Conservation (phyloP, 1,139 yeast species). For the Eremothecium gossypii region DNA sequence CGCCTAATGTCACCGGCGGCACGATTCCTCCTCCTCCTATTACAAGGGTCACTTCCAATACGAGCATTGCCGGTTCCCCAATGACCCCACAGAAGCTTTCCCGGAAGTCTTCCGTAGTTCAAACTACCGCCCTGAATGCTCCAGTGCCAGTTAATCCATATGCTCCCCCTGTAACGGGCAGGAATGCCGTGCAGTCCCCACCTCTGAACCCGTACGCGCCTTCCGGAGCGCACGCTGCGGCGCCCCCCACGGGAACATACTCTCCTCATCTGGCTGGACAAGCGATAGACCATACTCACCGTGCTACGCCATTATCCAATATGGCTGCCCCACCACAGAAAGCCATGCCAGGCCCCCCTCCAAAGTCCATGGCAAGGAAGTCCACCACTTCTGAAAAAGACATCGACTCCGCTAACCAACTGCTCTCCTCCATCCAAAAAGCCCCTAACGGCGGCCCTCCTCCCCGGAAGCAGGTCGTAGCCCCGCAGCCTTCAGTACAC, state of each 20-base stretch:
- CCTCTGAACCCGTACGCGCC: constrained; percentile 32
- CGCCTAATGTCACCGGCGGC: constrained; percentile 7
- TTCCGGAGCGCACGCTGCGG: constrained; percentile 34
- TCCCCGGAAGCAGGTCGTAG: constrained; percentile 6
- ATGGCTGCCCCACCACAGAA: constrained; percentile 25
- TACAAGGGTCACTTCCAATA: constrained; percentile 18
- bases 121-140: constrained; percentile 16
- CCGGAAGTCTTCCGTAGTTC: constrained; percentile 9
- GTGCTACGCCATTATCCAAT: constrained; percentile 9
- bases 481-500: constrained; percentile 7
- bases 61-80: constrained; percentile 14
- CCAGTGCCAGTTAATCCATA: constrained; percentile 33
- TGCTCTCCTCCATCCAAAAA: constrained; percentile 18
- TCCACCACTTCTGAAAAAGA: neutral
- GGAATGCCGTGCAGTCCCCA: constrained; percentile 12
- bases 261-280: constrained; percentile 15
- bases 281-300: constrained; percentile 12
- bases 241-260: constrained; percentile 26
- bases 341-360: constrained; percentile 8
- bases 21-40: constrained; percentile 18
- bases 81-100: constrained; percentile 15
- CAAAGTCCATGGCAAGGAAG: constrained; percentile 10
- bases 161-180: constrained; percentile 29
- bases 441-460: constrained; percentile 9
- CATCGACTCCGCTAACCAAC: constrained; percentile 15